A percentile compares a stretch with the other conserved stretches of the same genome.
phyloP scores from a whole-genome alignment of 192 early-diverging fungal species.

The Pecoramyces ruminantium region DNA sequence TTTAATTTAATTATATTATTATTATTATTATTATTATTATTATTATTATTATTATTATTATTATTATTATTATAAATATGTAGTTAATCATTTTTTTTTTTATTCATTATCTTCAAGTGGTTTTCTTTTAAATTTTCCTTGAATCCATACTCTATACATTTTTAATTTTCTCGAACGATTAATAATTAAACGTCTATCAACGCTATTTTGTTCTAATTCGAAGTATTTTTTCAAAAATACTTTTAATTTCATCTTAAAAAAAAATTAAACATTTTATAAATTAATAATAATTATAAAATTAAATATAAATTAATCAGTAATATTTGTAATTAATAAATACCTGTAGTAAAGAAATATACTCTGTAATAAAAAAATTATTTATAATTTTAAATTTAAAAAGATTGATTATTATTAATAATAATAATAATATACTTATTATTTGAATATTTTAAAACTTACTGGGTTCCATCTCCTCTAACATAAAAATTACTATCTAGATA shows the following conservation, averaged over 20 bases:
- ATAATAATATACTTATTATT: constrained; percentile 7
- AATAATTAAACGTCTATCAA: constrained; percentile 81
- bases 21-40: no score
- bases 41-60: no score
- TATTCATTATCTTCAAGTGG: background rate
- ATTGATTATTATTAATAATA: background rate
- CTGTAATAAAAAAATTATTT: no score
- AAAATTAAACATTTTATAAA: no score
- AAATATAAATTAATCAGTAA: no score
- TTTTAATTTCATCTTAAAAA: constrained; percentile 26
- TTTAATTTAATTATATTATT: no score
- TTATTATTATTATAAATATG: no score
- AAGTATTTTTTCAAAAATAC: constrained; percentile 41
- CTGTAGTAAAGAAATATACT: background rate
- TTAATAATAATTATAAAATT: no score
- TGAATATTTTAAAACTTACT: constrained; percentile 72
- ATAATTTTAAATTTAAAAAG: constrained; percentile 1
- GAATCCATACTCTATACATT: constrained; percentile 96
- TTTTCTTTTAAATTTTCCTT: constrained; percentile 74
- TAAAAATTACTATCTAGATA: constrained; percentile 90
- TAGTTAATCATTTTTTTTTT: no score
- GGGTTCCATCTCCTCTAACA: constrained; percentile 88
- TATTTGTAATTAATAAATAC: no score
- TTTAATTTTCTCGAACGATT: constrained; percentile 80
- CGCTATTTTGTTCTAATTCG: constrained; percentile 68